phyloP scores from a whole-genome alignment of 2,329 filamentous ascomycete species.

The Trichophyton schoenleinii region DNA sequence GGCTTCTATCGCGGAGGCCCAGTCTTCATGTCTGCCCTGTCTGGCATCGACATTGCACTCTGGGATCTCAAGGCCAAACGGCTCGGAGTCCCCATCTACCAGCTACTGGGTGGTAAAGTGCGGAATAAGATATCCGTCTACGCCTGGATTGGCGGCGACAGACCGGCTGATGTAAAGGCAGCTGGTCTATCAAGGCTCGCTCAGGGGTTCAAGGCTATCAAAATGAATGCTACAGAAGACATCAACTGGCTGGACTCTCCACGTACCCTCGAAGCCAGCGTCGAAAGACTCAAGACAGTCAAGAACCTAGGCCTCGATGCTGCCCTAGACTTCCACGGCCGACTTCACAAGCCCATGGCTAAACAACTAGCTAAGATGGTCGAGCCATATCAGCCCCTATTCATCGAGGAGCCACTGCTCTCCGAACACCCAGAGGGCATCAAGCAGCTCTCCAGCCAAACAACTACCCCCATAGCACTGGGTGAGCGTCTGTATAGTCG shows the following conservation, averaged over 20 bases:
- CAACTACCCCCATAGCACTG: conserved; percentile 54
- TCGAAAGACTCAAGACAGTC: conserved; percentile 56
- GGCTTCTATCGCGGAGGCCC: conserved; percentile 68
- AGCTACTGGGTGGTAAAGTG: conserved; percentile 62
- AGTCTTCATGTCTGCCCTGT: conserved; percentile 43
- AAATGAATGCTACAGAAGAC: conserved; percentile 65
- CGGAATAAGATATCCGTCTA: conserved; percentile 59
- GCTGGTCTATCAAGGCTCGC: conserved; percentile 20
- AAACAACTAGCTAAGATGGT: conserved; percentile 58
- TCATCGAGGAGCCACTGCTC: conserved; percentile 62
- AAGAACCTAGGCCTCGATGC: conserved; percentile 59
- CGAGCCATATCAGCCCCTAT: conserved; percentile 57
- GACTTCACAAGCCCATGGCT: conserved; percentile 68
- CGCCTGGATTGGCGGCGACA: conserved; percentile 65
- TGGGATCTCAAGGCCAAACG: conserved; percentile 29
- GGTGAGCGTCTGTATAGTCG: conserved; percentile 59
- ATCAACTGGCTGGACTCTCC: conserved; percentile 67
- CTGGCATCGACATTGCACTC: too few relatives aligned
- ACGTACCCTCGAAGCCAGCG: conserved; percentile 46
- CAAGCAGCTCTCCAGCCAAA: conserved; percentile 46
- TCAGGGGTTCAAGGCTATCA: conserved; percentile 39
- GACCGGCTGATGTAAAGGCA: conserved; percentile 38
- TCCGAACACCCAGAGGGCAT: conserved; percentile 57
- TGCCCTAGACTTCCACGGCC: conserved; percentile 66
- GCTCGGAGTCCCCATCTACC: conserved; percentile 56